Evolutionary conservation across 75 land plant species (phyloP).

Genomic region (Gnetum montanum): DNA sequence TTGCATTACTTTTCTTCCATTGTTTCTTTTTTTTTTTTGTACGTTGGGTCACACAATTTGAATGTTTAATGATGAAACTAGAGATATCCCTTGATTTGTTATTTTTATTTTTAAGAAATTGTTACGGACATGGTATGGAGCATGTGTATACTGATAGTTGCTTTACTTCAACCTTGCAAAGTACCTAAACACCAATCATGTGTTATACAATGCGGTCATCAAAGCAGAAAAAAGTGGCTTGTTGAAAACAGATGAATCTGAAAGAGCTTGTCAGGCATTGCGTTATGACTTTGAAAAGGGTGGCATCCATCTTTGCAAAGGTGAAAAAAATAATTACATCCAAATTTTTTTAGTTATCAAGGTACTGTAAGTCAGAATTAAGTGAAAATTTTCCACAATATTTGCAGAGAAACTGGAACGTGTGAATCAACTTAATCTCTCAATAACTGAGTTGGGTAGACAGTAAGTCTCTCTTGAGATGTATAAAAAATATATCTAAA

Average conservation of each 20-base stretch:
- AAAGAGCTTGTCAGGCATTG: slow-evolving; percentile 59
- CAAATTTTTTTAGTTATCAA: neutral
- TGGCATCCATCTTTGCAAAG: slow-evolving; percentile 82
- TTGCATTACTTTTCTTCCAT: too few species aligned
- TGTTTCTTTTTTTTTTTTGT: too few species aligned
- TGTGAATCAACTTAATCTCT: slow-evolving; percentile 63
- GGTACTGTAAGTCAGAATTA: too few species aligned
- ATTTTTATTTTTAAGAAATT: too few species aligned
- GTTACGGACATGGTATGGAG: too few species aligned
- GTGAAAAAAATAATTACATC: slow-evolving; percentile 19
- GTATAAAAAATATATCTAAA: too few species aligned
- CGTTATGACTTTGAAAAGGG: slow-evolving; percentile 96
- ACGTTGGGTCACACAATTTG: too few species aligned
- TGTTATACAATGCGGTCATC: slow-evolving; percentile 68
- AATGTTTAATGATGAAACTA: too few species aligned
- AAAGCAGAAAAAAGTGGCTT: slow-evolving; percentile 54
- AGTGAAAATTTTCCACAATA: neutral
- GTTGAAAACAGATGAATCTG: slow-evolving; percentile 61
- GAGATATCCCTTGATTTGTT: too few species aligned
- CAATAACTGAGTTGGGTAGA: slow-evolving; percentile 69
- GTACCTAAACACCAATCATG: slow-evolving; percentile 74
- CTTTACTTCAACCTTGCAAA: slow-evolving; percentile 18
- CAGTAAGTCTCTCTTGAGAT: slow-evolving; percentile 62
- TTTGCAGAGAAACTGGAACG: slow-evolving; percentile 64
- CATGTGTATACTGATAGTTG: too few species aligned